Evolutionary conservation across 352 stramenopile genomes (phyloP), one percentile per base, ranked within the genome.

Genomic region (Pythium brachiatum): DNA sequence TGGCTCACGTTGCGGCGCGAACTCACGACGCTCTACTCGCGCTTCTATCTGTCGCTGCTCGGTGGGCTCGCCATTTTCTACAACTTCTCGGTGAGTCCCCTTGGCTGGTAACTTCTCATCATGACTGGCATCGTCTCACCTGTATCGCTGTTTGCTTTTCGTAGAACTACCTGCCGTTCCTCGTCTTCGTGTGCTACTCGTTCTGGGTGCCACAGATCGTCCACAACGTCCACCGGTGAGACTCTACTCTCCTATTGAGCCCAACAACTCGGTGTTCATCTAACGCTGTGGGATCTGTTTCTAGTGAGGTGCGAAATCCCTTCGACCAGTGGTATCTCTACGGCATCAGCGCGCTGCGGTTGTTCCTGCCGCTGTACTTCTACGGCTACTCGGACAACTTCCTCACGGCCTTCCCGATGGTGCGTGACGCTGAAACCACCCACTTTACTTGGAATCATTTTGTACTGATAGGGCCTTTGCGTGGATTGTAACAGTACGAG

Each of bases 141-240:
- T 7, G n/a, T 50, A 15, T 44, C 4, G 31, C 16, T 61, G 32
- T 32, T 44, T 55, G 66, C 16, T 26, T n/a, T n/a, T 57, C 52
- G 16, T 62, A 98, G 77, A 87, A 87, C 50, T 89, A 96, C 39
- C 70, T 97, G 55, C 83, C 78, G 11, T 64, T 98, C 46, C 89
- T 98, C 41, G 82, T 98, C 2, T 84, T 99, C 55, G 59, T 97
- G 13, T 88, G 97, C 68, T 99, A 98, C 68, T 98, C 94, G 21
- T 99, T 99, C 76, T 99, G 97, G 97, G 77, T 99, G 12, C 97
- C 97, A 21, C 97, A 99, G 76, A 99, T 99, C 54, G 79, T 98
- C 38, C 82, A 95, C 63, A 99, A 99, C 70, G 86, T 97, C 8
- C 81, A 96, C 48, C 90, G 90, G 78, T 92, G 16, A 27, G 41